Conservation (phyloP, 140 eudicot genomes). For the Oenanthe javanica region DNA sequence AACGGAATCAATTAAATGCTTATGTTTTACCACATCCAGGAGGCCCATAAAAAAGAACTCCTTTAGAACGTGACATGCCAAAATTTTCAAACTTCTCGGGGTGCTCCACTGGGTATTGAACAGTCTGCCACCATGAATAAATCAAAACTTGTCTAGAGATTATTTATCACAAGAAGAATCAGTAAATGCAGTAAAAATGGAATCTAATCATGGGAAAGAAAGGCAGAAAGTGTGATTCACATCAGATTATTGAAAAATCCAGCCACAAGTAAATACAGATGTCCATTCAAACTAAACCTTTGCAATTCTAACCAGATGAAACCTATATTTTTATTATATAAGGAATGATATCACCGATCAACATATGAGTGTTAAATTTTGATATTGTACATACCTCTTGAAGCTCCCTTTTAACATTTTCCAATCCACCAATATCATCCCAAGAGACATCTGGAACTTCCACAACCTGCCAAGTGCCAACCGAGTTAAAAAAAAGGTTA, state of each 20-base stretch:
- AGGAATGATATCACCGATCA: not conserved
- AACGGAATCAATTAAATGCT: too few species aligned
- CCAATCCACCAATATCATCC: slow-evolving; percentile 88
- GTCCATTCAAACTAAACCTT: not conserved
- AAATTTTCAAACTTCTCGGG: slow-evolving; percentile 81
- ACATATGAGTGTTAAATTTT: not conserved
- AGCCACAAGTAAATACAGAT: slow-evolving; percentile 2
- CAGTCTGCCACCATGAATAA: slow-evolving; percentile 40
- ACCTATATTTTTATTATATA: not conserved
- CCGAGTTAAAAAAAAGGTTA: not conserved
- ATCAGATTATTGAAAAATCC: not conserved
- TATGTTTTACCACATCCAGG: slow-evolving; percentile 89
- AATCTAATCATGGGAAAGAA: not conserved
- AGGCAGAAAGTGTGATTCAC: not conserved
- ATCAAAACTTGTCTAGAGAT: not conserved
- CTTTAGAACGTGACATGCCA: slow-evolving; percentile 83
- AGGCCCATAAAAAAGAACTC: slow-evolving; percentile 82
- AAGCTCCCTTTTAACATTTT: slow-evolving; percentile 74
- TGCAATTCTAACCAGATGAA: not conserved
- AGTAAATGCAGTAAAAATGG: not conserved
- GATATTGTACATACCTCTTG: slow-evolving; percentile 48
- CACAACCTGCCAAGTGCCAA: slow-evolving; percentile 28
- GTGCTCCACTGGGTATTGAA: slow-evolving; percentile 86
- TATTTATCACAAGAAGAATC: not conserved
- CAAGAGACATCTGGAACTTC: slow-evolving; percentile 74